phyloP scores from a whole-genome alignment of 2,329 filamentous ascomycete genomes.

The Graphilbum sp. region DNA sequence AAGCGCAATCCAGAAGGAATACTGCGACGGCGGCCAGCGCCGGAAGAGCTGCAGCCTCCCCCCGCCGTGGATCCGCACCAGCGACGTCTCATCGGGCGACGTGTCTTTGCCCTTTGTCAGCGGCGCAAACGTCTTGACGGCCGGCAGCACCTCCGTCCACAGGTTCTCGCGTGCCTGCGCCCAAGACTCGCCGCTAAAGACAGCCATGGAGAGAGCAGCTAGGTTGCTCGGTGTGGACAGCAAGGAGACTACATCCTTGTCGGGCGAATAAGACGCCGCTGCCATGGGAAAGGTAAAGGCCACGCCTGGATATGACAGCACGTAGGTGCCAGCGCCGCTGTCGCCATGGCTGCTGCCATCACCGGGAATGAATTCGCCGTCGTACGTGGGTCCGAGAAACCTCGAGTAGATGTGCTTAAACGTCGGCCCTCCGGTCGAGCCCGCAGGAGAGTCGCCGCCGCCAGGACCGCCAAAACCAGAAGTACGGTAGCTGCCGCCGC shows the following conservation, averaged over 20 bases:
- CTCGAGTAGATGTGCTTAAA: slow-evolving; percentile 87
- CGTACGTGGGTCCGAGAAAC: slow-evolving; percentile 85
- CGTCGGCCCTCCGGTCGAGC: slow-evolving; percentile 41
- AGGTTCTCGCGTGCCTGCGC: slow-evolving; percentile 60
- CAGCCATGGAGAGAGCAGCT: slow-evolving; percentile 69
- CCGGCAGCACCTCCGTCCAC: slow-evolving; percentile 59
- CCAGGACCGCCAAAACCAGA: slow-evolving; percentile 5
- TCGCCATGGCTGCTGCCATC: slow-evolving; percentile 19
- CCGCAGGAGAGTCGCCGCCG: not conserved
- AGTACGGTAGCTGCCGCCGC: not conserved
- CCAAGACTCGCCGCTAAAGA: slow-evolving; percentile 88
- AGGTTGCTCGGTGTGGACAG: slow-evolving; percentile 64
- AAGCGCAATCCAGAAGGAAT: slow-evolving; percentile 49
- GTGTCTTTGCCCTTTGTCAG: slow-evolving; percentile 58
- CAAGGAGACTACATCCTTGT: slow-evolving; percentile 70
- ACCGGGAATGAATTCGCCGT: slow-evolving; percentile 69
- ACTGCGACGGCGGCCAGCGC: slow-evolving; percentile 33
- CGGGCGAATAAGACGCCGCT: slow-evolving; percentile 55
- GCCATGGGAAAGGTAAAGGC: slow-evolving; percentile 81
- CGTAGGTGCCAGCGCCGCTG: slow-evolving; percentile 50
- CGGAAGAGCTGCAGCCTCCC: slow-evolving; percentile 66
- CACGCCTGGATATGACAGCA: slow-evolving; percentile 86
- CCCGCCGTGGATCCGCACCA: slow-evolving; percentile 61
- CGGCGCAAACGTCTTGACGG: slow-evolving; percentile 55
- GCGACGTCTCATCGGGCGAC: slow-evolving; percentile 76